These are phyloP conservation scores for Brassica nigra DNA, from an alignment of 345 rosid species.

Conservation along the genomic window DNA sequence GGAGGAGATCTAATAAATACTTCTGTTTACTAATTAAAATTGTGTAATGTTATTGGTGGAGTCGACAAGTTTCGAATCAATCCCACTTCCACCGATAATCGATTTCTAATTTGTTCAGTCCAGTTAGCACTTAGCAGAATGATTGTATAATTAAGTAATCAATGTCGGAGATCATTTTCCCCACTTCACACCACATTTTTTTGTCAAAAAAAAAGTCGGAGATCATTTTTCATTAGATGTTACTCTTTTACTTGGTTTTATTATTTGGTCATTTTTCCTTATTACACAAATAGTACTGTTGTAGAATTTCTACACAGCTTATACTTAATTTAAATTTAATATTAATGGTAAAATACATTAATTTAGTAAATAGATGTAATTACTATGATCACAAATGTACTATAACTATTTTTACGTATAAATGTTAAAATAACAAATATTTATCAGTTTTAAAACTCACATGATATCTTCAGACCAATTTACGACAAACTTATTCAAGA, in stretches of 20 bases:
- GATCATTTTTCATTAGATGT: neutral
- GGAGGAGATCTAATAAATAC: slow-evolving; percentile 15
- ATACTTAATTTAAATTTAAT: too few relatives aligned
- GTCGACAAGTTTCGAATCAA: slow-evolving; percentile 23
- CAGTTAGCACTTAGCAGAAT: neutral
- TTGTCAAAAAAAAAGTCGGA: neutral
- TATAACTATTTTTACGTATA: neutral
- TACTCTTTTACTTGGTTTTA: too few relatives aligned
- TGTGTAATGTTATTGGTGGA: slow-evolving; percentile 1
- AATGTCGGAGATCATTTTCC: neutral
- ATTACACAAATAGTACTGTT: too few relatives aligned
- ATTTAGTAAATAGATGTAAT: too few relatives aligned
- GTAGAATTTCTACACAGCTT: too few relatives aligned
- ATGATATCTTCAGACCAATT: neutral
- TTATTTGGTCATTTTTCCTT: too few relatives aligned
- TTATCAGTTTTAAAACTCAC: neutral
- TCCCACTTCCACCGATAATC: slow-evolving; percentile 13
- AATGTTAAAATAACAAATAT: neutral
- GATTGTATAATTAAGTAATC: neutral
- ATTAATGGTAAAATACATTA: too few relatives aligned
- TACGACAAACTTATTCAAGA: neutral
- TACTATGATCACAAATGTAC: too few relatives aligned
- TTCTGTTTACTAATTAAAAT: slow-evolving; percentile 5
- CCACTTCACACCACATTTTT: too few relatives aligned
- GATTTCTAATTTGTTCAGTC: neutral